Evolutionary conservation across 306 rosid genomes (phyloP), one percentile per base, ranked within the genome.

Genomic region (Ceratonia siliqua): DNA sequence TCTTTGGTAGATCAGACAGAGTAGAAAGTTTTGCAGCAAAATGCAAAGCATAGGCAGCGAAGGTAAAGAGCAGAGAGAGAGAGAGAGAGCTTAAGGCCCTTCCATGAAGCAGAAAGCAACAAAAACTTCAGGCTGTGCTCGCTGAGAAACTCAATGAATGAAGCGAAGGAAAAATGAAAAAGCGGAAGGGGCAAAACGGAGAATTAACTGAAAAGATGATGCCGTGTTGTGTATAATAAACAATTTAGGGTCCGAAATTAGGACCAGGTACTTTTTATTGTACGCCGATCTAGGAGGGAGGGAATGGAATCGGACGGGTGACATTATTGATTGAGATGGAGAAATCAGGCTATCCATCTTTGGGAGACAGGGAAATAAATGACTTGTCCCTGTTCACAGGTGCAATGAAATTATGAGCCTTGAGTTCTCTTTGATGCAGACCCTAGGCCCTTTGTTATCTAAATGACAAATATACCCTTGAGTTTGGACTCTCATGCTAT

Each of bases 71-170:
- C 59, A 71, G 69, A 67, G 72, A 77, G 59, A 66, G 42, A 79
- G 71, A 71, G 75, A 61, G 49, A 61, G 20, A 58, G 74, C 22
- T 89, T 53, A 91, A 81, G 97, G 79, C 22, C 84, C 88, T 90
- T 91, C 97, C 93, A 94, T 94, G 82, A 81, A 78, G 87, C 89
- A 87, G 87, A 89, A 87, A 87, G 89, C 85, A 91, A 89, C 84
- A 86, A 87, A 85, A 72, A 18, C 70, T 83, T 67, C 27, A 70
- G 71, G 63, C 70, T 57, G 89, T 62, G 81, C 48, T 78, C 46
- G 77, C 76, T 73, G 79, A 76, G 83, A 43, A 84, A 77, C 87
- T 55, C 79, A 72, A 25, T 39, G 80, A 73, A 74, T 13, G 41
- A 62, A 42, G 53, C 35, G 62, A 53, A 81, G 14, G 41, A 67